Evolutionary conservation across 2,329 filamentous ascomycete genomes (phyloP), one percentile per base, ranked within the genome.

Genomic region (Cordyceps militaris): DNA sequence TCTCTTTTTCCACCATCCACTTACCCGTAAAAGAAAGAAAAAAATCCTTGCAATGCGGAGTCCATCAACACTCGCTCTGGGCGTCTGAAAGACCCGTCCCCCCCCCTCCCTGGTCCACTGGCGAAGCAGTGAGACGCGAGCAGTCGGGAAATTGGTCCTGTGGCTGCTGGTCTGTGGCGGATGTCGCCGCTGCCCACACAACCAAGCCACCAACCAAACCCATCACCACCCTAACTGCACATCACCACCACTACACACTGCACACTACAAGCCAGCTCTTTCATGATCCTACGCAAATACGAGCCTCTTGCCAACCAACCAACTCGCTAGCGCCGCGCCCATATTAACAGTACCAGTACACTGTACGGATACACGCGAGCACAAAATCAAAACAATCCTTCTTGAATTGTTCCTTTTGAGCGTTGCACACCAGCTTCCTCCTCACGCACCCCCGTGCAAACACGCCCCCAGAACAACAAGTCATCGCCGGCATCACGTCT

Each of bases 271-370:
- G n/a, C n/a, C n/a, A n/a, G n/a, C n/a, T n/a, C n/a, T n/a, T n/a
- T 56, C 43, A 40, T 56, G 53, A 56, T 44, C 32, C 53, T 56
- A 21, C 32, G 21, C 19, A 56, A 56, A 56, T 56, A 56, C 53
- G 53, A 56, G 53, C 42, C 43, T 53, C 28, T 32, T 14, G 23
- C 30, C 21, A 40, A 58, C 47, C 42, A 58, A 58, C 55, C 60
- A 60, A 59, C 48, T 40, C 52, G 36, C 57, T 57, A 49, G 57
- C 52, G 59, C 56, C 53, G 16, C 38, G 56, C 56, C 32, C 47
- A 36, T 52, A 53, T 52, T 53, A 30, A 21, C 28, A 46, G 16
- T 24, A 43, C 34, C 38, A 14, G 11, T 23, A 36, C 32, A 26
- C 21, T 10, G 3, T 19, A 6, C 40, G 24, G 14, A 19, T 24